Percentiles rank a stretch among this genome's conserved stretches.
Evolutionary conservation across 179 eudicot genomes (phyloP).

Genomic region (Silene noctiflora): DNA sequence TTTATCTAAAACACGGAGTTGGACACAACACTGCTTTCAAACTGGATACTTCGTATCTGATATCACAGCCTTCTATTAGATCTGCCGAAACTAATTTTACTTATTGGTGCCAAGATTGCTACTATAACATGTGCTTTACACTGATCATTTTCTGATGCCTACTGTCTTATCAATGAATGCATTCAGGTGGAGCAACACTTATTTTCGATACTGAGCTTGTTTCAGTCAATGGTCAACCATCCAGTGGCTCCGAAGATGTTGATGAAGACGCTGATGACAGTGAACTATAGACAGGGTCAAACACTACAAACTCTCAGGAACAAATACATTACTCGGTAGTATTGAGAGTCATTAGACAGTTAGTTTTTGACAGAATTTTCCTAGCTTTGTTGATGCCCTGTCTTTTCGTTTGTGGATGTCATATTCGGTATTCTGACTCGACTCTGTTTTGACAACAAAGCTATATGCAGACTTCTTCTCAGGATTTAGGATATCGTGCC

Average conservation of each 20-base stretch:
- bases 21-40: not conserved
- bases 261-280: slow-evolving; percentile 34
- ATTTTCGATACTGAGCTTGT: slow-evolving; percentile 86
- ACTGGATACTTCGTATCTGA: too few relatives aligned
- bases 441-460: slow-evolving; percentile 2
- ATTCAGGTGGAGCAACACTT: slow-evolving; percentile 91
- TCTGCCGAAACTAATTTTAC: not conserved
- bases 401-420: not conserved
- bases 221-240: slow-evolving; percentile 63
- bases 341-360: not conserved
- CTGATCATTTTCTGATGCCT: not conserved
- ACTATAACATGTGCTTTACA: not conserved
- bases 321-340: not conserved
- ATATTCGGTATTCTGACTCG: not conserved
- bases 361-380: not conserved
- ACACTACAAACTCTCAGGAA: not conserved
- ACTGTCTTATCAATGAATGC: slow-evolving; percentile 7
- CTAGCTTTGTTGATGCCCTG: not conserved
- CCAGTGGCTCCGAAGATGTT: slow-evolving; percentile 30
- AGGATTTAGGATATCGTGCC: not conserved
- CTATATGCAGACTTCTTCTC: not conserved
- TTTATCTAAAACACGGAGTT: not conserved
- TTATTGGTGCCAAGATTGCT: not conserved
- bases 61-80: too few relatives aligned
- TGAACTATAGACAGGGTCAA: slow-evolving; percentile 27